These are phyloP conservation scores for Phytophthora kernoviae DNA, from an alignment of 352 stramenopile species.

Conservation along the genomic window DNA sequence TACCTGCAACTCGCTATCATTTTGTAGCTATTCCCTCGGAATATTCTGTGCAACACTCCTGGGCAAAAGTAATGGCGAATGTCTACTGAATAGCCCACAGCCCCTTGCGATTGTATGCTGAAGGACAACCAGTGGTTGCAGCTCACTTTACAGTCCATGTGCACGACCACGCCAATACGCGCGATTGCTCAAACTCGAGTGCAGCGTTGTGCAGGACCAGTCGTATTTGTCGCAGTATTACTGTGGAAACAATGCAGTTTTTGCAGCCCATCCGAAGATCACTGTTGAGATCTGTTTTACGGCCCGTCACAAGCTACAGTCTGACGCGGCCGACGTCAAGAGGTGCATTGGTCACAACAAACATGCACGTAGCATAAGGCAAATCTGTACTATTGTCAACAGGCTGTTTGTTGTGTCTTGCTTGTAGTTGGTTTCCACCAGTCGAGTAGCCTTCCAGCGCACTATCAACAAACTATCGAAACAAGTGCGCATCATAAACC, in stretches of 20 bases:
- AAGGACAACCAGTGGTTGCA: background rate
- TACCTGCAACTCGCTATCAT: too few species aligned
- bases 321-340: conserved; percentile 24
- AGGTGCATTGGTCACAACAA: background rate
- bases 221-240: conserved; percentile 6
- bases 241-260: conserved; percentile 17
- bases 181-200: conserved; percentile 9
- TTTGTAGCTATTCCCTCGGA: too few species aligned
- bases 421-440: too few species aligned
- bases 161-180: background rate
- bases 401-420: too few species aligned
- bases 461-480: too few species aligned
- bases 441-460: too few species aligned
- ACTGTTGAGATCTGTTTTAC: conserved; percentile 21
- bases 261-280: conserved; percentile 7
- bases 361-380: too few species aligned
- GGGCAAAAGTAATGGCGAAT: background rate
- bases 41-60: background rate
- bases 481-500: too few species aligned
- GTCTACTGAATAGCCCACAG: background rate
- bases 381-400: too few species aligned
- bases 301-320: conserved; percentile 8
- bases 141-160: background rate
- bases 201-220: background rate
- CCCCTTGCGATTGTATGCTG: background rate